Evolutionary conservation across 257 asterid species (phyloP).

Genomic region (Gentiana macrophylla): DNA sequence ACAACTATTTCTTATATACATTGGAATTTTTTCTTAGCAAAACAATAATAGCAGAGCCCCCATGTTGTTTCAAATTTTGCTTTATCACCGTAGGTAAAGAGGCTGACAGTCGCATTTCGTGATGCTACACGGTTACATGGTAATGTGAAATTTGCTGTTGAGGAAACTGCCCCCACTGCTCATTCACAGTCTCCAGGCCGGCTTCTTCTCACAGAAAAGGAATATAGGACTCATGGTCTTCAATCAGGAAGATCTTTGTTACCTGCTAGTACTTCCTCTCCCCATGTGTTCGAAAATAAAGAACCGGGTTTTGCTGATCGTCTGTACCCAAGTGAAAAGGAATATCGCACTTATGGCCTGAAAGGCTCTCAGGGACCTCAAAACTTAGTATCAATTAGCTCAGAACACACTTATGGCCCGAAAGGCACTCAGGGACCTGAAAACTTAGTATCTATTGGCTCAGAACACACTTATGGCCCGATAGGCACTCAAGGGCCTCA

Average conservation of each 20-base stretch:
- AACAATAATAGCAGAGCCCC: slow-evolving; percentile 1
- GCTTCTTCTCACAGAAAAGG: slow-evolving; percentile 54
- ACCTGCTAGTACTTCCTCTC: slow-evolving; percentile 22
- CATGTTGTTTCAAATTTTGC: slow-evolving; percentile 6
- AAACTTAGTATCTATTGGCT: no score
- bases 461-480: no score
- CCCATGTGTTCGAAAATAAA: slow-evolving; percentile 20
- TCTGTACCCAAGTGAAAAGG: slow-evolving; percentile 39
- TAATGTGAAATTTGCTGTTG: slow-evolving; percentile 21
- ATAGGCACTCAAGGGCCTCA: no score
- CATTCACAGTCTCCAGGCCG: slow-evolving; percentile 19
- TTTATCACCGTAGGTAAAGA: slow-evolving; percentile 38
- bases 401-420: no score
- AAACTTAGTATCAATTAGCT: background rate
- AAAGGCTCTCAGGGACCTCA: slow-evolving; percentile 19
- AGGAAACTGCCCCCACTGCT: slow-evolving; percentile 15
- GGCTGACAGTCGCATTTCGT: slow-evolving; percentile 37
- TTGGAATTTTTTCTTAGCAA: background rate
- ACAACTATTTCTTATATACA: background rate
- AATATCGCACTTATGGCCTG: slow-evolving; percentile 52
- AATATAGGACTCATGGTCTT: slow-evolving; percentile 72
- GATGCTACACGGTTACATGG: slow-evolving; percentile 37
- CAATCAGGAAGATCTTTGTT: slow-evolving; percentile 29
- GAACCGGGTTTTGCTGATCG: slow-evolving; percentile 23
- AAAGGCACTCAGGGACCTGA: no score